Evolutionary conservation across 768 basidiomycete species (phyloP), one percentile per base, ranked within the genome.

Genomic region (Sarcomyxa edulis): DNA sequence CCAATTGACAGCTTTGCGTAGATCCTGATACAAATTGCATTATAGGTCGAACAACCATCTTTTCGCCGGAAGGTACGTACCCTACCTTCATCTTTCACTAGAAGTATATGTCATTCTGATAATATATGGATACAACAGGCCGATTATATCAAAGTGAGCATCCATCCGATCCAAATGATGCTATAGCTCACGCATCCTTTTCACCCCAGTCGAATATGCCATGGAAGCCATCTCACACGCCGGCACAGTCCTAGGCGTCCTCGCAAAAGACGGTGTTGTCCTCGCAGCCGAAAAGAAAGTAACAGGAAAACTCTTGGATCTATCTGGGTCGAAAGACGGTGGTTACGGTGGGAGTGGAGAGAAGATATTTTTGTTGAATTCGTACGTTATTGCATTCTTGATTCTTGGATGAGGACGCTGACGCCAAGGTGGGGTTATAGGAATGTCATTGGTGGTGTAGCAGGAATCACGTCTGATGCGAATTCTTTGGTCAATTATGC

Each of bases 141-240:
- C 91, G 95, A 46, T 68, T 99, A 40, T 98, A 95, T 63, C 95
- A 99, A 72, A 93, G 93, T 94, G 55, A 62, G 84, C 61, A 38
- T 45, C 27, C 24, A 37, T 32, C 35, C 26, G 30, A 19, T 9
- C 14, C 35, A 21, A 32, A 23, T 24, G 18, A 24, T 43, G 32
- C 37, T 35, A n/a, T 27, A 18, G 20, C 39, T 30, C 24, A 39
- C 48, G 34, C 31, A 31, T 44, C 27, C 37, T 20, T 32, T 39
- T 18, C 18, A 46, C 18, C n/a, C 6, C 51, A 95, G 95, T 98
- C 69, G 95, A 99, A 69, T 99, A 99, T 76, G 95, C 95, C 30
- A 96, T 98, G 91, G 96, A 98, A 59, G 92, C 93, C 42, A 97
- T 98, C 71, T 96, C 93, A 20, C 87, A 93, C 53, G 92, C 91